phyloP scores from a whole-genome alignment of 1,284 basidiomycete species.

The Ceratobasidium sp. region DNA sequence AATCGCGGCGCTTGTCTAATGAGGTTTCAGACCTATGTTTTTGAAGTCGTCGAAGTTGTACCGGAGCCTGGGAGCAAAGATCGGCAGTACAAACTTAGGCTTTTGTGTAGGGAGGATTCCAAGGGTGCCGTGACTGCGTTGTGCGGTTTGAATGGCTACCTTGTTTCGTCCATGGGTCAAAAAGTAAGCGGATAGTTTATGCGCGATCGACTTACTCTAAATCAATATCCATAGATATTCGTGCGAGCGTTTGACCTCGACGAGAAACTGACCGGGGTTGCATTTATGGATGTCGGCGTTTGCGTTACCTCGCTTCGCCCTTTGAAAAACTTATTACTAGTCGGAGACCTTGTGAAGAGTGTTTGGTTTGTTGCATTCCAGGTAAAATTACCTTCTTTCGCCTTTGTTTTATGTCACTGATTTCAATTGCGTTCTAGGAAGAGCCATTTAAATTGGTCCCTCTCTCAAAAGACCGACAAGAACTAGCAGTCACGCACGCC shows the following conservation, averaged over 20 bases:
- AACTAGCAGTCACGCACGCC: conserved; percentile 72
- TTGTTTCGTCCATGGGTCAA: conserved; percentile 96
- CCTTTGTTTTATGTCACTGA: conserved; percentile 22
- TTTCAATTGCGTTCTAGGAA: conserved; percentile 69
- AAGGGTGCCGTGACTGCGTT: conserved; percentile 96
- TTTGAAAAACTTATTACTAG: conserved; percentile 92
- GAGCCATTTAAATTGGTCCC: conserved; percentile 93
- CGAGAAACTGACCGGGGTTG: conserved; percentile 93
- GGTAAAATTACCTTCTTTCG: conserved; percentile 61
- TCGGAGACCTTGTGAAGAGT: conserved; percentile 92
- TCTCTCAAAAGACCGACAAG: conserved; percentile 83
- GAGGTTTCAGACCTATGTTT: conserved; percentile 64
- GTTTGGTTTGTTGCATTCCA: conserved; percentile 94
- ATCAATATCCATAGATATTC: conserved; percentile 73
- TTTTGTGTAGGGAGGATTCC: conserved; percentile 91
- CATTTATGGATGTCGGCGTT: conserved; percentile 94
- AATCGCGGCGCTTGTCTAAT: conserved; percentile 35
- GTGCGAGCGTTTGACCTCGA: conserved; percentile 96
- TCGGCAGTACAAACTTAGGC: conserved; percentile 82
- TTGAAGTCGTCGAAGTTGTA: conserved; percentile 70
- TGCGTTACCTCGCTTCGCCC: conserved; percentile 90
- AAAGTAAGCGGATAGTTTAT: conserved; percentile 70
- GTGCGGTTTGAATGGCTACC: conserved; percentile 90
- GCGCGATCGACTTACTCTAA: conserved; percentile 15
- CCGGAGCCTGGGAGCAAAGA: conserved; percentile 71